These are phyloP conservation scores for Didymella exigua DNA, from an alignment of 2,329 filamentous ascomycete species.

Conservation along the genomic window DNA sequence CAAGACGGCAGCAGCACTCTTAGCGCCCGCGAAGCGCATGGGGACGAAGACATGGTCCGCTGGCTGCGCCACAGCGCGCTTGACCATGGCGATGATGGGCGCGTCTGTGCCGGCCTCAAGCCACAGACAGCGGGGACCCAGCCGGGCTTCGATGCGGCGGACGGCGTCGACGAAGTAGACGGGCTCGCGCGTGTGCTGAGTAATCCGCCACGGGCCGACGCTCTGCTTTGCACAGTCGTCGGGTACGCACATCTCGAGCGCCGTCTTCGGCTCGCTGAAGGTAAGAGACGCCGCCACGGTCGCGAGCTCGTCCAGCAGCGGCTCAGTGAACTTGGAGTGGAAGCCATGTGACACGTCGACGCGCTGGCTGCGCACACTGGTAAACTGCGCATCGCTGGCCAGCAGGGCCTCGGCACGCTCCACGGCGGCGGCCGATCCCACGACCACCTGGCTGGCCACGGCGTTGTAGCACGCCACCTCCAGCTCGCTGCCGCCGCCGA, in stretches of 20 bases:
- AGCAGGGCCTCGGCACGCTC: constrained; percentile 26
- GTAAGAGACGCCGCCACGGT: constrained; percentile 32
- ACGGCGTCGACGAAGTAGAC: constrained; percentile 33
- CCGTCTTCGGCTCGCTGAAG: not conserved
- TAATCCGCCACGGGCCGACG: not conserved
- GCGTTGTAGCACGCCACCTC: constrained; percentile 52
- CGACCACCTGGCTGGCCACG: constrained; percentile 50
- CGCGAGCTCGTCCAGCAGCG: constrained; percentile 34
- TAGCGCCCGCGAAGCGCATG: not conserved
- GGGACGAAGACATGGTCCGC: constrained; percentile 4
- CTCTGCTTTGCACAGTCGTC: not conserved
- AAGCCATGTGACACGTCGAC: constrained; percentile 34
- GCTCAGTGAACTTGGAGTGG: constrained; percentile 37
- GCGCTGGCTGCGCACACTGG: constrained; percentile 24
- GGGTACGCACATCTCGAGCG: not conserved
- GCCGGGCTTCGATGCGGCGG: constrained; percentile 9
- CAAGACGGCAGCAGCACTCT: not conserved
- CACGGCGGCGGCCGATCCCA: constrained; percentile 45
- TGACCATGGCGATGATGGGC: constrained; percentile 10
- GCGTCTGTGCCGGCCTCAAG: constrained; percentile 43
- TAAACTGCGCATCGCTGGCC: not conserved
- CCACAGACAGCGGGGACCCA: constrained; percentile 29
- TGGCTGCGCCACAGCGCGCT: not conserved
- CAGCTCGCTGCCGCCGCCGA: not conserved
- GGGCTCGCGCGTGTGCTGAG: constrained; percentile 27